A percentile compares a stretch with the other conserved stretches of the same genome.
Evolutionary conservation across 805 yeast genomes (phyloP).

Genomic region (Candida sphagnicola): DNA sequence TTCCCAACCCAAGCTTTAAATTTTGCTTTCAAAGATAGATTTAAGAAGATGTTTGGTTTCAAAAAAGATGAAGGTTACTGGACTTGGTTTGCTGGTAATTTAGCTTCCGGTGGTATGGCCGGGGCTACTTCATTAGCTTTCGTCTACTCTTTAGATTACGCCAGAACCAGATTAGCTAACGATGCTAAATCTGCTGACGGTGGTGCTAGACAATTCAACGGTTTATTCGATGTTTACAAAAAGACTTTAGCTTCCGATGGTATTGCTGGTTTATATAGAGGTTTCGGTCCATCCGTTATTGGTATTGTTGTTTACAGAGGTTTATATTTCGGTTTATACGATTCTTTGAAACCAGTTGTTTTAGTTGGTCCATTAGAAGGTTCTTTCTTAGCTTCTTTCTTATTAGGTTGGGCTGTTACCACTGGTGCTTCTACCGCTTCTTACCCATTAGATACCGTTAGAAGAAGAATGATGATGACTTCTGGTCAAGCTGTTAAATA

Average conservation of each 20-base stretch:
- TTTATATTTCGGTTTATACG: conserved; percentile 96
- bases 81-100: conserved; percentile 95
- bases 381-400: conserved; percentile 91
- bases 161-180: conserved; percentile 98
- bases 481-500: conserved; percentile 98
- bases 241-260: conserved; percentile 95
- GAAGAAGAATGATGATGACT: conserved; percentile 99
- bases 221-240: conserved; percentile 93
- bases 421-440: conserved; percentile 98
- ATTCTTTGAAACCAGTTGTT: conserved; percentile 92
- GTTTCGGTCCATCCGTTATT: conserved; percentile 97
- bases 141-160: conserved; percentile 96
- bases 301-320: conserved; percentile 99
- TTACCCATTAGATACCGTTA: conserved; percentile 97
- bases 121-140: conserved; percentile 94
- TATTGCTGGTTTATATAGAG: conserved; percentile 98
- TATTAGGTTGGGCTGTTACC: conserved; percentile 96
- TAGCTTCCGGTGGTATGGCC: conserved; percentile 98
- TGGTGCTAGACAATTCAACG: conserved; percentile 97
- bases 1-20: conserved; percentile 99
- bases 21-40: conserved; percentile 98
- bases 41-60: conserved; percentile 94
- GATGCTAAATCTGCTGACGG: conserved; percentile 89
- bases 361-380: conserved; percentile 94
- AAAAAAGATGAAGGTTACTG: conserved; percentile 93